Evolutionary conservation across 106 monocot species (phyloP), one percentile per base, ranked within the genome.

Genomic region (Dendrobium huoshanense): DNA sequence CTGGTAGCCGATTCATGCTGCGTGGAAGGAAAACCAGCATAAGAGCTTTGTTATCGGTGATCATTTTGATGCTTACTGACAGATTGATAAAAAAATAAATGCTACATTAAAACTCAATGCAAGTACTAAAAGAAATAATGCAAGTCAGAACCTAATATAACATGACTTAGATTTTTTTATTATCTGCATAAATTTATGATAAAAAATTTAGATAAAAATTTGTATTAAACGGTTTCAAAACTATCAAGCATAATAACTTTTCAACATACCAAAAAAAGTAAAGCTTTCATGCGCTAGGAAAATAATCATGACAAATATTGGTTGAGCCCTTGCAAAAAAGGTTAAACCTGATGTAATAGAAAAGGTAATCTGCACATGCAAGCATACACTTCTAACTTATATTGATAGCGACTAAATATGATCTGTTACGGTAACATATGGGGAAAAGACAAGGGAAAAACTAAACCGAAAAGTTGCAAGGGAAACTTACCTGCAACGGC

Each of bases 1-100:
- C 96, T 92, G 19, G 84, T 88, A 61, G 90, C 77, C 41, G 87
- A 83, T 41, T 97, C 96, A 84, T 94, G 96, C 96, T 97, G 83
- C 43, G 78, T 20, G 20, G 33, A 10, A 72, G 40, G 59, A 75
- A 59, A 77, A 55, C 41, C 83, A 18, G 49, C 19, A 74, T 43
- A 13, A 74, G 74, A 74, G 7, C 6, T n/a, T 74, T 44, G 43
- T n/a, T 74, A 19, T 74, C 5, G 4, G n/a, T 42, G 41, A 0
- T 74, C 22, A 33, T 70, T 74, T 42, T 40, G 15, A 74, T 43
- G 17, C n/a, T 43, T 42, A 10, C 33, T 16, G 37, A 1, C 70
- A 70, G 3, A 33, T 20, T 61, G 4, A 70, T 70, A 0, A 20
- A 18, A n/a, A 58, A 20, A 20, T 61, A 61, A 61, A 22, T 22